These are phyloP conservation scores for Sporothrix globosa DNA, from an alignment of 2,329 filamentous ascomycete species.

Conservation along the genomic window DNA sequence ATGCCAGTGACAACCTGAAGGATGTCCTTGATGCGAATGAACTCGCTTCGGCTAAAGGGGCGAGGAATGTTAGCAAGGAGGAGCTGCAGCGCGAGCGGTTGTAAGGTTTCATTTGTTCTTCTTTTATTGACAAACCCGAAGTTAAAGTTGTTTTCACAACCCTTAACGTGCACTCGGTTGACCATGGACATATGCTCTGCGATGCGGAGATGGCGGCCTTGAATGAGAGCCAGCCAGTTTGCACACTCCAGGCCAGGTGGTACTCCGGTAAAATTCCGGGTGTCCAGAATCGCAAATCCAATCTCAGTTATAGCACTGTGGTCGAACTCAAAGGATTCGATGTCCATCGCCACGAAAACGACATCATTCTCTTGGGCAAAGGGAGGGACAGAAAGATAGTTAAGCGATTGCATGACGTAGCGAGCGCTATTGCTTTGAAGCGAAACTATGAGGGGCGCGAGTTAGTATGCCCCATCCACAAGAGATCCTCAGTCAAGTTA, in stretches of 20 bases:
- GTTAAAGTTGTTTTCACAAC: slow-evolving; percentile 73
- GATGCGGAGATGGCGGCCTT: slow-evolving; percentile 75
- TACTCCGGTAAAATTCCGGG: slow-evolving; percentile 54
- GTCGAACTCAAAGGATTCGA: slow-evolving; percentile 76
- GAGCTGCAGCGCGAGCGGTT: too few relatives aligned
- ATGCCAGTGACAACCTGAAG: slow-evolving; percentile 41
- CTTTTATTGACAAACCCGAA: slow-evolving; percentile 58
- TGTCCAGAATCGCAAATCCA: slow-evolving; percentile 81
- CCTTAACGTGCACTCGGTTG: slow-evolving; percentile 70
- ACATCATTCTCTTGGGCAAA: slow-evolving; percentile 54
- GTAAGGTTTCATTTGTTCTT: not conserved
- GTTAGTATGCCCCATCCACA: not conserved
- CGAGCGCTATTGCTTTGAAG: not conserved
- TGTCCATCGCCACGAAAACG: slow-evolving; percentile 77
- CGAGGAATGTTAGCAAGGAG: not conserved
- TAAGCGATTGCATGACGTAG: slow-evolving; percentile 4
- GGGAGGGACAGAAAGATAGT: not conserved
- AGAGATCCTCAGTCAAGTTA: not conserved
- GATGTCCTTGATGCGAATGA: slow-evolving; percentile 46
- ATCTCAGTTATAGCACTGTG: slow-evolving; percentile 77
- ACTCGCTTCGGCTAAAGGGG: slow-evolving; percentile 38
- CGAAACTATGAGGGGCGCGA: not conserved
- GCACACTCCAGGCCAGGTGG: slow-evolving; percentile 64
- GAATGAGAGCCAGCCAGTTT: slow-evolving; percentile 70
- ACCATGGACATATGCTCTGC: slow-evolving; percentile 66